Percentiles rank a stretch among this genome's conserved stretches.
phyloP scores from a whole-genome alignment of 345 rosid genomes.

The Pugionium cornutum region DNA sequence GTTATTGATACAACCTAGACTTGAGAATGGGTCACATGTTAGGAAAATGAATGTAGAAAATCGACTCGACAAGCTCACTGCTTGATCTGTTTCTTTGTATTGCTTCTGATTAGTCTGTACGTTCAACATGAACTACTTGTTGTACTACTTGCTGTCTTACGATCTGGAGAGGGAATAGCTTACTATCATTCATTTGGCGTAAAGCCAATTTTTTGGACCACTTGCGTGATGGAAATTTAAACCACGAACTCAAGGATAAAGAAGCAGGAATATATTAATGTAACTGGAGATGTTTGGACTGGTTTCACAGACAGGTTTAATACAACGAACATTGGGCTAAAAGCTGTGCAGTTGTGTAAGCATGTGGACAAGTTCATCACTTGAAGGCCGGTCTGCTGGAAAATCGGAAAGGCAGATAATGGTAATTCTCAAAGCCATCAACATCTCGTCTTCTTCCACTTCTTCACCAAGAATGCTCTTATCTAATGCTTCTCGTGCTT shows the following conservation, averaged over 20 bases:
- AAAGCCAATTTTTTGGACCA: constrained; percentile 22
- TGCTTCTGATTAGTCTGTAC: constrained; percentile 21
- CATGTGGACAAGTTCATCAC: constrained; percentile 92
- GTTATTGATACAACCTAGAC: constrained; percentile 36
- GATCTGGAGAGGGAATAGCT: no score
- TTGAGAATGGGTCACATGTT: constrained; percentile 46
- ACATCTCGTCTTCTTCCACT: constrained; percentile 94
- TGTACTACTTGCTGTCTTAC: constrained; percentile 18
- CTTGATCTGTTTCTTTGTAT: constrained; percentile 27
- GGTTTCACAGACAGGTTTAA: constrained; percentile 9
- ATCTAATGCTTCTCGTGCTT: constrained; percentile 79
- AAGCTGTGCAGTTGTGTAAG: constrained; percentile 93
- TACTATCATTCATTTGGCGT: neutral
- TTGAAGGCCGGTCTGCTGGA: constrained; percentile 89
- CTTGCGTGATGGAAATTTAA: constrained; percentile 14
- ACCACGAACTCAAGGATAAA: neutral
- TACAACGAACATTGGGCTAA: constrained; percentile 38
- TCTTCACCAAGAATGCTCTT: constrained; percentile 86
- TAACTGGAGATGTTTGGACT: constrained; percentile 20
- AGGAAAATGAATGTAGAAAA: constrained; percentile 39
- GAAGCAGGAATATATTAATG: constrained; percentile 11
- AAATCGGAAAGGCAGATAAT: constrained; percentile 82
- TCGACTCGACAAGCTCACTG: constrained; percentile 17
- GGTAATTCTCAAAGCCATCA: constrained; percentile 91
- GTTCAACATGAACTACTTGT: constrained; percentile 12